phyloP scores from a whole-genome alignment of 2,329 filamentous ascomycete genomes.

The Pseudocercospora fijiensis region DNA sequence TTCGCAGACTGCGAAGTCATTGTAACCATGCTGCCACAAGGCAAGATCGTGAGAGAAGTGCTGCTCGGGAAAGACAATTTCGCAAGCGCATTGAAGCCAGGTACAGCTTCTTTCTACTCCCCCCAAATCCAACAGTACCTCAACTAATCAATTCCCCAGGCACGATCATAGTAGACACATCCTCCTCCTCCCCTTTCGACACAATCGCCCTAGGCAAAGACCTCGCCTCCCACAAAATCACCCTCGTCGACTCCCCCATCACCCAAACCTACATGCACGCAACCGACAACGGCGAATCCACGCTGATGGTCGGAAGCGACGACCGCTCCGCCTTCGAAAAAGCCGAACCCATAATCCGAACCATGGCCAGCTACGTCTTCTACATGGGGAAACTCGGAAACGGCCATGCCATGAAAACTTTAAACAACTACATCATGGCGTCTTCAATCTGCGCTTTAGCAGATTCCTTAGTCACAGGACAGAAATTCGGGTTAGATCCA shows the following conservation, averaged over 20 bases:
- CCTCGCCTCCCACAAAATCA: conserved; percentile 34
- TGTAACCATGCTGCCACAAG: conserved; percentile 41
- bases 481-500: conserved; percentile 41
- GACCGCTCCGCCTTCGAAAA: conserved; percentile 33
- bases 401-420: conserved; percentile 42
- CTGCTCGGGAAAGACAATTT: conserved; percentile 35
- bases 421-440: conserved; percentile 42
- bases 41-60: conserved; percentile 39
- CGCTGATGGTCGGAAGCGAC: conserved; percentile 40
- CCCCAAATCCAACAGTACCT: background rate
- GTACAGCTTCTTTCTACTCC: conserved; percentile 12
- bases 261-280: conserved; percentile 42
- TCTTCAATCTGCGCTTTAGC: conserved; percentile 37
- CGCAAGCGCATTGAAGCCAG: conserved; percentile 33
- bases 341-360: conserved; percentile 37
- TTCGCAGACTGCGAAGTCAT: conserved; percentile 39
- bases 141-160: conserved; percentile 19
- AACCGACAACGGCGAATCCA: conserved; percentile 38
- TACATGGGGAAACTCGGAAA: conserved; percentile 39
- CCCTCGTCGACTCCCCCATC: conserved; percentile 40
- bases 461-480: conserved; percentile 37
- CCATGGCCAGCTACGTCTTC: conserved; percentile 40
- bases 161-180: conserved; percentile 39
- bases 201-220: conserved; percentile 38
- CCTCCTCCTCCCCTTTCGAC: conserved; percentile 40